Evolutionary conservation across 2,329 filamentous ascomycete genomes (phyloP), one percentile per base, ranked within the genome.

Genomic region (Diaporthe capsici): DNA sequence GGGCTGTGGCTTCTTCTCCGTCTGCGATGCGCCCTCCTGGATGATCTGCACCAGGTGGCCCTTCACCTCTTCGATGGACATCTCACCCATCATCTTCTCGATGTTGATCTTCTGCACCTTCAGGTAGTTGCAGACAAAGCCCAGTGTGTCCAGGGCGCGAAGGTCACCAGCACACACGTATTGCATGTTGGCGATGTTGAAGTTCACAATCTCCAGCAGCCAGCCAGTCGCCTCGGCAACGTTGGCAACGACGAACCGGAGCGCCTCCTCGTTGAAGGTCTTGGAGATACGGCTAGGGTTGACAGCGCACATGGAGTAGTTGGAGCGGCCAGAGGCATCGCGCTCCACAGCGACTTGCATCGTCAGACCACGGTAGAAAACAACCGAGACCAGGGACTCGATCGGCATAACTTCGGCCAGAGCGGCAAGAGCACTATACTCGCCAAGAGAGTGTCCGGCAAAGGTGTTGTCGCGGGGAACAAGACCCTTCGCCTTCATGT

Each of bases 331-430:
- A 78, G 92, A 89, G 76, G 93, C 96, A 84, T 99, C 97, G 83
- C 97, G 95, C 88, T 98, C 97, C 78, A 99, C 97, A 34, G 97
- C 97, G 65, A 99, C 97, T 87, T 99, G 97, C 97, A 99, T 99
- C 31, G 97, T 99, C 82, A 99, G 88, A 82, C 97, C 97, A 85
- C 97, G 95, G 88, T 99, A 99, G 90, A 99, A 99, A 73, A 99
- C 97, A 63, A 99, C 97, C 0, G 97, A 98, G 2, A 99, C 97
- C 84, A 99, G 89, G 80, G 94, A 97, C 89, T 99, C 97, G 82
- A 99, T 99, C n/a, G 97, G 97, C 95, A 99, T 98, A 83, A 99
- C 97, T 82, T 99, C 96, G 15, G 97, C 97, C 77, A 99, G 90
- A 17, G 97, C 97, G 78, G 97, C 97, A 78, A 99, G 92, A 13